Base-by-base conservation (phyloP, 192 early-diverging fungal genomes). In the Kappamyces sp. region DNA sequence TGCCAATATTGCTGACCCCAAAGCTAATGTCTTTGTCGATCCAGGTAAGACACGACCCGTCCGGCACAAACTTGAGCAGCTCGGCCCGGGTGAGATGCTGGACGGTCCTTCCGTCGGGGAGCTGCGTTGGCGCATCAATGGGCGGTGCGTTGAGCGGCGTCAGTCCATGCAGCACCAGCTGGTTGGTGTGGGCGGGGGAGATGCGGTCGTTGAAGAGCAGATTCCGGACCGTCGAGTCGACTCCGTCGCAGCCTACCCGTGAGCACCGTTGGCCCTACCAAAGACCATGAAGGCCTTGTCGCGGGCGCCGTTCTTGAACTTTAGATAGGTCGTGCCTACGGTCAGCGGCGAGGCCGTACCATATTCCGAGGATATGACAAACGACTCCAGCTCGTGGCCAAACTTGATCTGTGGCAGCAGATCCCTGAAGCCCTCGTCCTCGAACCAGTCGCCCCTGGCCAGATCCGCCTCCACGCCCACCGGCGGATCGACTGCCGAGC, bases 1-100 rank as follows among this genome's bases (percentile, higher is more conserved):
- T 80, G 4, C 78, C 78, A 33, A 80, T 38, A 59, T 80, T 74
- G 36, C 64, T 64, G 39, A 70, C 49, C 1, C 78, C 78, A 61
- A 78, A 73, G 23, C 73, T 66, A n/a, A 64, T 46, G 2, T 65
- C 72, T 32, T 66, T 50, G 5, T 67, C 75, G 37, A 71, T 55
- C 32, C 70, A 36, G 3, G 74, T 67, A 6, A 68, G 49, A 5
- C 65, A 44, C n/a, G 66, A 55, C 23, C 70, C 69, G 61, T 72
- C 67, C 0, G 75, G 71, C 55, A 65, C 69, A 37, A 78, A 71
- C 35, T 43, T 34, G 12, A 62, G 49, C 2, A 80, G 40, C 36
- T 77, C 70, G 10, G 64, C 61, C 7, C 60, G 47, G 23, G 10
- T 38, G 6, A 71, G 37, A 34, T 68, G 43, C 35, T 66, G 61